These are phyloP conservation scores for Diaporthe velutina DNA, from an alignment of 2,329 filamentous ascomycete species.

Conservation along the genomic window DNA sequence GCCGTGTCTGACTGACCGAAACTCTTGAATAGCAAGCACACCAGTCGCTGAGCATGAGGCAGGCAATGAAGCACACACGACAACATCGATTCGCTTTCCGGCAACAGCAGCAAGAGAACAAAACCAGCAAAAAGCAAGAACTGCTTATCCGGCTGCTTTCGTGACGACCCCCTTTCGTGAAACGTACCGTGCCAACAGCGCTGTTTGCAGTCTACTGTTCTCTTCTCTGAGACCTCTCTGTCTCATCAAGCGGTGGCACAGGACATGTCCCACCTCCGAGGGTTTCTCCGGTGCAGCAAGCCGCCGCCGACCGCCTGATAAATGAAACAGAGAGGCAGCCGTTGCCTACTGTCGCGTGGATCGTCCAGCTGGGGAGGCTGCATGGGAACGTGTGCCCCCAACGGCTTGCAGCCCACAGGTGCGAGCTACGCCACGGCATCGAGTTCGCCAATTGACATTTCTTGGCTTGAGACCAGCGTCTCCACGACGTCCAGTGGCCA, in stretches of 20 bases:
- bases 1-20: neutral
- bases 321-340: neutral
- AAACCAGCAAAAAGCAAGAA: neutral
- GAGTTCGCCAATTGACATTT: neutral
- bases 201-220: neutral
- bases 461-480: neutral
- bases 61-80: neutral
- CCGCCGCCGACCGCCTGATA: neutral
- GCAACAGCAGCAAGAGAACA: too few species aligned
- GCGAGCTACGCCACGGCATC: neutral
- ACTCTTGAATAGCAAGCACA: too few species aligned
- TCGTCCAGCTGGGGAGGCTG: constrained; percentile 1
- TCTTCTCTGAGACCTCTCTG: constrained; percentile 12
- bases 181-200: neutral
- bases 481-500: neutral
- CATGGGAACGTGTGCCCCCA: neutral
- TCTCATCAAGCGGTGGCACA: constrained; percentile 4
- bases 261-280: neutral
- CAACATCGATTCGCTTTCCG: neutral
- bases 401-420: constrained; percentile 1
- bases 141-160: neutral
- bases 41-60: neutral
- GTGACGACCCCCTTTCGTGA: neutral
- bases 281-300: constrained; percentile 20
- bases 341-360: constrained; percentile 13